These are phyloP conservation scores for Corylus avellana DNA, from an alignment of 306 rosid genomes.

Conservation along the genomic window DNA sequence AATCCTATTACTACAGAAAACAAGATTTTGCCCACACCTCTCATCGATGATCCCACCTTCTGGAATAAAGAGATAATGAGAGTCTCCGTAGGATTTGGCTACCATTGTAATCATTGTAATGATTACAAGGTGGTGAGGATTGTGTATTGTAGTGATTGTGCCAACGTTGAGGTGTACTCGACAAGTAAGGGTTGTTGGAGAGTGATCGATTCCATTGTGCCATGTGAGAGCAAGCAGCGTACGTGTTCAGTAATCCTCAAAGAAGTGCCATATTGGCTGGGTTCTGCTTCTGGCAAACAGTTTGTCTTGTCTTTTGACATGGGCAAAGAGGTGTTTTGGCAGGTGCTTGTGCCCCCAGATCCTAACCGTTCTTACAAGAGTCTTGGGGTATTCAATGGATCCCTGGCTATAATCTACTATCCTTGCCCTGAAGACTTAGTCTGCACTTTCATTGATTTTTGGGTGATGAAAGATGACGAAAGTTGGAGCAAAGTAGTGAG, in stretches of 20 bases:
- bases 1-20: not conserved
- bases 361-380: too few relatives aligned
- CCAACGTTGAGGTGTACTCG: not conserved
- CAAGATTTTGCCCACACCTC: not conserved
- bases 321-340: not conserved
- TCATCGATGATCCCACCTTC: not conserved
- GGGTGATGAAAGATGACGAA: too few relatives aligned
- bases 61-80: not conserved
- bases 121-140: slow-evolving; percentile 17
- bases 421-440: too few relatives aligned
- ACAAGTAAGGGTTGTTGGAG: not conserved
- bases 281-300: not conserved
- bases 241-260: not conserved
- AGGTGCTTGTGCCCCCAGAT: too few relatives aligned
- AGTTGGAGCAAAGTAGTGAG: too few relatives aligned
- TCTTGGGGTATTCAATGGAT: too few relatives aligned
- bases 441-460: too few relatives aligned
- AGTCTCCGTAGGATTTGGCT: slow-evolving; percentile 1
- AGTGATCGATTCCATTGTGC: not conserved
- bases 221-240: not conserved
- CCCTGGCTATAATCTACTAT: too few relatives aligned
- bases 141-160: not conserved
- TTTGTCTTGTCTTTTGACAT: slow-evolving; percentile 10
- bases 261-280: slow-evolving; percentile 7
- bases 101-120: not conserved